These are phyloP conservation scores for Citrullus amarus DNA, from an alignment of 306 rosid genomes.

Conservation along the genomic window DNA sequence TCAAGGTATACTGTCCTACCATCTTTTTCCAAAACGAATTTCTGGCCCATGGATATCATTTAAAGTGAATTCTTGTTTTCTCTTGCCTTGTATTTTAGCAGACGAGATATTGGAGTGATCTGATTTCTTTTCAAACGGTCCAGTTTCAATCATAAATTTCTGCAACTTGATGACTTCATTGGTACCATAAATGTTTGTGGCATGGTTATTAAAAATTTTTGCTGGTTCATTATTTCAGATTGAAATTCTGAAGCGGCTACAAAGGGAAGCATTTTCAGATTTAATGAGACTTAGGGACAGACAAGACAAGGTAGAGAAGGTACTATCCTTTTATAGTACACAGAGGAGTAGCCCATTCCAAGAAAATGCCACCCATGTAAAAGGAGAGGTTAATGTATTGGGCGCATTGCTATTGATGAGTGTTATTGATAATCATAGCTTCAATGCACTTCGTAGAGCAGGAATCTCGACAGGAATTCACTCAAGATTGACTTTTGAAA, in stretches of 20 bases:
- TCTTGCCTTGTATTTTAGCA: background rate
- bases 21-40: background rate
- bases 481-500: conserved; percentile 59
- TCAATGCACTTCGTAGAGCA: conserved; percentile 26
- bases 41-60: background rate
- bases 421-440: conserved; percentile 26
- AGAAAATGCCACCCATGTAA: conserved; percentile 46
- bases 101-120: background rate
- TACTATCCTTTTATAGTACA: conserved; percentile 56
- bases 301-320: conserved; percentile 73
- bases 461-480: conserved; percentile 63
- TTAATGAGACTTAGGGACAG: conserved; percentile 77
- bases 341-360: conserved; percentile 58
- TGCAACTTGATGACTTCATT: conserved; percentile 3
- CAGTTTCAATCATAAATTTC: background rate
- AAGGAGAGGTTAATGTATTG: conserved; percentile 55
- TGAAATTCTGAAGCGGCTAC: conserved; percentile 77
- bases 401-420: conserved; percentile 49
- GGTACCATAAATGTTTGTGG: background rate
- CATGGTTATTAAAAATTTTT: conserved; percentile 2
- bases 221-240: conserved; percentile 32
- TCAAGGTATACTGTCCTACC: background rate
- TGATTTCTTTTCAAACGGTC: background rate
- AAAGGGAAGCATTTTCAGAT: conserved; percentile 83
- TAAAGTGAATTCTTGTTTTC: background rate